Base-by-base conservation (phyloP, 2,329 filamentous ascomycete species). In the Paecilomyces sp. region DNA sequence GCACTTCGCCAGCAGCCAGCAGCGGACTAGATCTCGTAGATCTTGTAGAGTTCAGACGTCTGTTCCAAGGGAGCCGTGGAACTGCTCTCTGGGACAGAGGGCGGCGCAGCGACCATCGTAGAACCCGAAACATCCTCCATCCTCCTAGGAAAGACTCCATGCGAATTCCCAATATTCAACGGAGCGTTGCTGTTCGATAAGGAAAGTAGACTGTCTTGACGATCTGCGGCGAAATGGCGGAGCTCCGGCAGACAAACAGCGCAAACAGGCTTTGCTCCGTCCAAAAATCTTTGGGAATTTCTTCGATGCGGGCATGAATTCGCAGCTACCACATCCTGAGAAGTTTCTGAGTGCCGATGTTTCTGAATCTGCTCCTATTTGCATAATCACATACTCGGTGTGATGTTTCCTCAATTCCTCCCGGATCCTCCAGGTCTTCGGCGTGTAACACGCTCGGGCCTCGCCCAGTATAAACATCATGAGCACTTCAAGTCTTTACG, bases 381-480 rank as follows among this genome's bases (percentile, higher is more conserved):
- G 11, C 41, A 22, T 57, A 50, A 51, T 30, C n/a, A 47, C 55
- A 53, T 53, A 53, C 13, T 18, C 22, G 18, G 54, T 54, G 52
- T 50, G 52, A 34, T 58, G 30, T 56, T 64, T 24, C 55, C 33
- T 31, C 24, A 30, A 55, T 50, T 60, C 41, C 24, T 54, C 55
- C 51, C 59, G 57, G 61, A 57, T 28, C 55, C 24, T n/a, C 24
- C 31, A 28, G 36, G 31, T 57, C 34, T 57, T 57, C 25, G 55
- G 34, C 34, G 31, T 57, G 36, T 47, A 57, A 9, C 36, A 47
- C 81, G 65, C 74, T 78, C 55, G 66, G 76, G 54, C 62, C 80
- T n/a, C 5, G 25, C 70, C 81, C 58, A 89, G 90, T 66, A 71
- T 63, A 62, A 65, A 60, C 62, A 73, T 63, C 57, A 76, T 76